A percentile compares a stretch with the other conserved stretches of the same genome.
Evolutionary conservation across 2,329 filamentous ascomycete genomes (phyloP).

Genomic region (Sarocladium strictum): DNA sequence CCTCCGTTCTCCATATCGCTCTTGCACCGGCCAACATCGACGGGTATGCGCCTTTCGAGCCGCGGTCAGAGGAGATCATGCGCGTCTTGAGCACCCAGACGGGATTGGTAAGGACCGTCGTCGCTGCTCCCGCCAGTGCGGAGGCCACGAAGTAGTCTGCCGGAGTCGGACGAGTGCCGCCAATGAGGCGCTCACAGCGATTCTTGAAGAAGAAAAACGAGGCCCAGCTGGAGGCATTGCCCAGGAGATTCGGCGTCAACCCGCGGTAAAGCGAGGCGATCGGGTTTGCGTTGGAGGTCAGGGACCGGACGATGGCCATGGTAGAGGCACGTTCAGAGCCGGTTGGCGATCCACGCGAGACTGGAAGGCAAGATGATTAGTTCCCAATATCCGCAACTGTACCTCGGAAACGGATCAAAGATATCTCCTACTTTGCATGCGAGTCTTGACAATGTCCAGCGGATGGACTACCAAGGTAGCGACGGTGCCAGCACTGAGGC

Average conservation of each 20-base stretch:
- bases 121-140: conserved; percentile 63
- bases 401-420: background rate
- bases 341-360: conserved; percentile 41
- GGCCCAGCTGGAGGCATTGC: conserved; percentile 86
- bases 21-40: conserved; percentile 66
- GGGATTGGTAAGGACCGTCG: conserved; percentile 82
- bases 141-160: conserved; percentile 76
- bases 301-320: conserved; percentile 44
- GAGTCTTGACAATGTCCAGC: conserved; percentile 92
- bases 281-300: conserved; percentile 46
- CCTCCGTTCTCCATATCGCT: conserved; percentile 65
- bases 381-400: background rate
- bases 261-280: conserved; percentile 78
- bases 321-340: conserved; percentile 38
- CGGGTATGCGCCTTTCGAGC: conserved; percentile 71
- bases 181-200: conserved; percentile 42
- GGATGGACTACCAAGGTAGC: conserved; percentile 87
- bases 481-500: conserved; percentile 80
- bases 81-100: conserved; percentile 98
- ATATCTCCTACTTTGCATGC: conserved; percentile 73
- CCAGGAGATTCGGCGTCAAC: conserved; percentile 81
- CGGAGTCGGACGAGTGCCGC: conserved; percentile 16
- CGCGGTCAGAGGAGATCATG: conserved; percentile 81
- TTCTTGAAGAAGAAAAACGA: conserved; percentile 82
- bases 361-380: conserved; percentile 24